Base-by-base conservation (phyloP, 345 rosid genomes). In the Triadica sebifera region DNA sequence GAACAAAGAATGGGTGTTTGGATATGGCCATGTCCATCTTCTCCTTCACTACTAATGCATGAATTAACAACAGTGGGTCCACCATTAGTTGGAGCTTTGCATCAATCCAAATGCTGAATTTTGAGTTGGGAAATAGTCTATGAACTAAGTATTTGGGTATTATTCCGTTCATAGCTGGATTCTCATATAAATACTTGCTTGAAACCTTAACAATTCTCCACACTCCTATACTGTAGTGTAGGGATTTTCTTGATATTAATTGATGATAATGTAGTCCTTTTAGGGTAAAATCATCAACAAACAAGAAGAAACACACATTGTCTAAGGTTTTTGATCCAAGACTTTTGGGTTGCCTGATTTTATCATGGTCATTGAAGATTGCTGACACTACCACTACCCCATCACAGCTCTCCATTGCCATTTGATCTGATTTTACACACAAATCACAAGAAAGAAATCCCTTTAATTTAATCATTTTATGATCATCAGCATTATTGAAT, bases 131-230 rank as follows among this genome's bases (percentile, higher is more conserved):
- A 71, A 94, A 94, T 46, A 92, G 83, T 78, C 98, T 86, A 63
- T 94, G 98, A 61, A 84, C 85, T 8, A 94, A 71, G 75, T 89
- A 86, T 69, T 94, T 94, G 12, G 97, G 97, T 72, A 94, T 86
- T 75, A 87, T 89, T 11, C 98, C 98, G 9, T 92, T 91, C 98
- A 94, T 94, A 2, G 97, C 93, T 0, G 98, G 95, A 75, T 86
- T 88, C 12, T 68, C 74, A 22, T 94, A 92, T 41, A 89, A 59
- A 39, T 52, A 17, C n/a, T 82, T 25, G 52, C 58, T 79, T 20
- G 81, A 79, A 39, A 86, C 88, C 71, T 76, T 83, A 34, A 92
- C 84, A 41, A 91, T 76, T 59, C 89, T 87, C 98, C 98, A 94
- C 4, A 77, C 91, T 0, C 97, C 97, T 2, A 92, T 53, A 65